Evolutionary conservation across 371 early-diverging fungal genomes (phyloP).

Genomic region (Syncephalis plumigaleata): DNA sequence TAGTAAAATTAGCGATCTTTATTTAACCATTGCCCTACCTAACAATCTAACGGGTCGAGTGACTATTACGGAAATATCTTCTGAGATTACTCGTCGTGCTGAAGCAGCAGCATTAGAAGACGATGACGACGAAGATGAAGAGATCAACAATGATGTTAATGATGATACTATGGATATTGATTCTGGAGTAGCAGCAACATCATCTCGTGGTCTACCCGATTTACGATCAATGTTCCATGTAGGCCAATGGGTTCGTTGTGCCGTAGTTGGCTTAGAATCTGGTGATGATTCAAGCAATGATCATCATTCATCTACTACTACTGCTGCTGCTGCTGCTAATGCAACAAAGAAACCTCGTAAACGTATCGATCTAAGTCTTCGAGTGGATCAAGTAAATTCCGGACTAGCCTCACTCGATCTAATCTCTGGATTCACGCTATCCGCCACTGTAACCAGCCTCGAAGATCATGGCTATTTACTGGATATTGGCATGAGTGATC

Average conservation of each 20-base stretch:
- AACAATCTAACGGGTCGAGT: slow-evolving; percentile 59
- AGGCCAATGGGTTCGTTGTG: slow-evolving; percentile 62
- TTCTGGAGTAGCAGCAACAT: slow-evolving; percentile 25
- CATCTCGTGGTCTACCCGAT: slow-evolving; percentile 23
- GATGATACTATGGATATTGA: slow-evolving; percentile 25
- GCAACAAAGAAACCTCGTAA: slow-evolving; percentile 22
- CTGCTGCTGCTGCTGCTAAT: too few relatives aligned
- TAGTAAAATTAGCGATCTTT: slow-evolving; percentile 53
- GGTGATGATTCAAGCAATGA: too few relatives aligned
- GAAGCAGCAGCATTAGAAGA: slow-evolving; percentile 33
- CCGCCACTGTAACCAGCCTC: slow-evolving; percentile 40
- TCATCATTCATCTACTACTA: too few relatives aligned
- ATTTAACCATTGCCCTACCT: slow-evolving; percentile 59
- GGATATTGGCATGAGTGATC: slow-evolving; percentile 41
- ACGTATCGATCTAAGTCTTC: slow-evolving; percentile 47
- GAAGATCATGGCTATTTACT: slow-evolving; percentile 77
- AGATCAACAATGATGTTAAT: slow-evolving; percentile 25
- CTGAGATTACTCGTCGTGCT: slow-evolving; percentile 31
- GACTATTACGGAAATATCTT: slow-evolving; percentile 63
- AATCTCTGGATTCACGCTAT: slow-evolving; percentile 33
- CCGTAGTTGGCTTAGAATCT: slow-evolving; percentile 23
- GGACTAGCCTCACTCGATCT: slow-evolving; percentile 30
- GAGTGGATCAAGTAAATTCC: slow-evolving; percentile 42
- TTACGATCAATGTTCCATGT: slow-evolving; percentile 34
- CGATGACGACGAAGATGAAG: slow-evolving; percentile 27